Percentiles rank a stretch among this genome's conserved stretches.
Conservation (phyloP, 345 rosid genomes). For the Microcos paniculata region DNA sequence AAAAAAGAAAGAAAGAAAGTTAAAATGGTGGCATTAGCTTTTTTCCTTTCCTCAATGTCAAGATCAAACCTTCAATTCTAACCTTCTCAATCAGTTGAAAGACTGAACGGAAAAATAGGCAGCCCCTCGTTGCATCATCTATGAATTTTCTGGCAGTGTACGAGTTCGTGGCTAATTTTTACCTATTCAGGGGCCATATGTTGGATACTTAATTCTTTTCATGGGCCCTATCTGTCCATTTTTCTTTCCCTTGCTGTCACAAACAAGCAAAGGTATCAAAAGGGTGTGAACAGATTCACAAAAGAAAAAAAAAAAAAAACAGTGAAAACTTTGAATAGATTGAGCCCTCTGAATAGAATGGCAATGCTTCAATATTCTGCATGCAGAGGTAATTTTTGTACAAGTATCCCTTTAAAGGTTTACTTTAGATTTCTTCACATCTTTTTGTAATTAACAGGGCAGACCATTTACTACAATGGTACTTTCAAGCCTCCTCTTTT, state of each 20-base stretch:
- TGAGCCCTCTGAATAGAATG: not conserved
- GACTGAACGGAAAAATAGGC: conserved; percentile 18
- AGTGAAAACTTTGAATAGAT: conserved; percentile 8
- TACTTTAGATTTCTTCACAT: not conserved
- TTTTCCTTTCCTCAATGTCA: conserved; percentile 11
- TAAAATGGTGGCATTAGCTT: conserved; percentile 3
- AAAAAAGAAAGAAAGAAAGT: not conserved
- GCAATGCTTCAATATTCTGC: not conserved
- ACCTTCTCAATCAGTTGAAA: conserved; percentile 25
- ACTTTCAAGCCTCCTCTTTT: not conserved
- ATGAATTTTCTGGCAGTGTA: conserved; percentile 24
- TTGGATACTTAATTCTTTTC: conserved; percentile 34
- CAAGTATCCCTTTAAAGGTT: not conserved
- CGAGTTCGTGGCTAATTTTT: conserved; percentile 24
- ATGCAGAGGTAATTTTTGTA: not conserved
- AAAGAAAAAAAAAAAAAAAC: not conserved
- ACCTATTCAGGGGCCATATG: conserved; percentile 35
- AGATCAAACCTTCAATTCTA: conserved; percentile 24
- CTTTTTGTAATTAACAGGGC: not conserved
- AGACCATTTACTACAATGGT: not conserved
- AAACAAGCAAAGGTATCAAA: conserved; percentile 7
- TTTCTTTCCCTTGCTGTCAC: conserved; percentile 10
- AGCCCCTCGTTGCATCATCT: conserved; percentile 17
- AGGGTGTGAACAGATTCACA: not conserved
- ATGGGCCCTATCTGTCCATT: conserved; percentile 37